Evolutionary conservation across 23 red algal genomes (phyloP).

Genomic region (Gracilaria caudata): DNA sequence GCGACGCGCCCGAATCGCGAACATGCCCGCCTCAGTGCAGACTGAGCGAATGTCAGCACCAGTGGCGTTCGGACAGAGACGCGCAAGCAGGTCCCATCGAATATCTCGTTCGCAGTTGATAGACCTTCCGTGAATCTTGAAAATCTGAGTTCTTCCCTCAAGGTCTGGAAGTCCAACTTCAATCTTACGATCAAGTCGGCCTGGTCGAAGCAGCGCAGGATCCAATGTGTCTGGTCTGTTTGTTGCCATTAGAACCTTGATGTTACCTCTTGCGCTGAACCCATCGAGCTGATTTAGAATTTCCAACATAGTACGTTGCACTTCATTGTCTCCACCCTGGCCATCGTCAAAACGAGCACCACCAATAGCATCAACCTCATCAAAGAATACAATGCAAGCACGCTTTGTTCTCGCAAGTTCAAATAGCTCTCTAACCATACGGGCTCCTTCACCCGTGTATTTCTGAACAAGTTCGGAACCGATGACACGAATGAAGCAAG

Average conservation of each 20-base stretch:
- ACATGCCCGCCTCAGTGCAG: slow-evolving; percentile 99
- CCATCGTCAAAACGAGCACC: slow-evolving; percentile 99
- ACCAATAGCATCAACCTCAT: slow-evolving; percentile 99
- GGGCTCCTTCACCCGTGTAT: slow-evolving; percentile 97
- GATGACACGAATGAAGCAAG: slow-evolving; percentile 98
- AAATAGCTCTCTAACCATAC: slow-evolving; percentile 99
- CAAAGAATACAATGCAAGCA: slow-evolving; percentile 99
- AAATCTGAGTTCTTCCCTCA: slow-evolving; percentile 94
- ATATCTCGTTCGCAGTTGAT: slow-evolving; percentile 99
- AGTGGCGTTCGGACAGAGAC: slow-evolving; percentile 98
- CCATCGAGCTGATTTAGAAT: slow-evolving; percentile 99
- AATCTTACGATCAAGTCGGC: slow-evolving; percentile 98
- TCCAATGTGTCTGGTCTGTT: slow-evolving; percentile 99
- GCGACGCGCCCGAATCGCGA: slow-evolving; percentile 92
- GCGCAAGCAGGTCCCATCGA: slow-evolving; percentile 97
- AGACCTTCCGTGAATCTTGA: slow-evolving; percentile 96
- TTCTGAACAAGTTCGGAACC: slow-evolving; percentile 99
- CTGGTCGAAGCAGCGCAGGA: slow-evolving; percentile 95
- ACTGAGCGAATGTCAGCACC: slow-evolving; percentile 96
- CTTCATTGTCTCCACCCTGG: slow-evolving; percentile 98
- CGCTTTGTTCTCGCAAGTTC: slow-evolving; percentile 96
- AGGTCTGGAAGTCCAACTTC: slow-evolving; percentile 97
- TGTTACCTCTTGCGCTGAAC: slow-evolving; percentile 98
- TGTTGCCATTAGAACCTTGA: slow-evolving; percentile 99
- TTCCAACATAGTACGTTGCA: slow-evolving; percentile 99